Evolutionary conservation across 306 rosid species (phyloP).

Genomic region (Dalbergia cochinchinensis): DNA sequence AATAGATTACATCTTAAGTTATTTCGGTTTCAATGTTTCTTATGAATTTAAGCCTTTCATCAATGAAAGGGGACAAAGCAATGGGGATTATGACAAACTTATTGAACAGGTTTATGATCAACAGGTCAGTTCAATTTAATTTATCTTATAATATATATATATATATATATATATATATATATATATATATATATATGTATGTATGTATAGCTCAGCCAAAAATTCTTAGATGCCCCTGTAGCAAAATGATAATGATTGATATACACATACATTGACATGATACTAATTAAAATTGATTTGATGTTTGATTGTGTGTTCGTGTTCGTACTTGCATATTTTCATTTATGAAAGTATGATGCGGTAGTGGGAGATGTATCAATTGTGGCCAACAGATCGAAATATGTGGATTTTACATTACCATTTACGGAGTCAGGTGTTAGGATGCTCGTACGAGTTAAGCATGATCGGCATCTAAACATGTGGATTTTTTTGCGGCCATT

Average conservation of each 20-base stretch:
- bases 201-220: too few species aligned
- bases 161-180: too few species aligned
- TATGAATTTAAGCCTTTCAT: constrained; percentile 12
- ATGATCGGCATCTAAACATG: constrained; percentile 7
- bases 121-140: neutral
- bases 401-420: constrained; percentile 39
- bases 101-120: neutral
- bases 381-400: constrained; percentile 11
- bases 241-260: too few species aligned
- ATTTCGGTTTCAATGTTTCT: neutral
- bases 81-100: neutral
- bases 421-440: neutral
- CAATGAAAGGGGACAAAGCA: neutral
- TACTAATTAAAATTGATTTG: too few species aligned
- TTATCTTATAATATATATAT: too few species aligned
- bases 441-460: constrained; percentile 20
- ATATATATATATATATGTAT: too few species aligned
- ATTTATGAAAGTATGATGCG: constrained; percentile 23
- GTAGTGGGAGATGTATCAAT: constrained; percentile 33
- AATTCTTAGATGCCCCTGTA: too few species aligned
- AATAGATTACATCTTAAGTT: neutral
- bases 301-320: too few species aligned
- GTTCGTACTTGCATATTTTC: too few species aligned
- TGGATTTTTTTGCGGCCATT: constrained; percentile 38
- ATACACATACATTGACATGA: too few species aligned